These are phyloP conservation scores for Geotrichum fermentans DNA, from an alignment of 1,139 yeast species.

Conservation along the genomic window DNA sequence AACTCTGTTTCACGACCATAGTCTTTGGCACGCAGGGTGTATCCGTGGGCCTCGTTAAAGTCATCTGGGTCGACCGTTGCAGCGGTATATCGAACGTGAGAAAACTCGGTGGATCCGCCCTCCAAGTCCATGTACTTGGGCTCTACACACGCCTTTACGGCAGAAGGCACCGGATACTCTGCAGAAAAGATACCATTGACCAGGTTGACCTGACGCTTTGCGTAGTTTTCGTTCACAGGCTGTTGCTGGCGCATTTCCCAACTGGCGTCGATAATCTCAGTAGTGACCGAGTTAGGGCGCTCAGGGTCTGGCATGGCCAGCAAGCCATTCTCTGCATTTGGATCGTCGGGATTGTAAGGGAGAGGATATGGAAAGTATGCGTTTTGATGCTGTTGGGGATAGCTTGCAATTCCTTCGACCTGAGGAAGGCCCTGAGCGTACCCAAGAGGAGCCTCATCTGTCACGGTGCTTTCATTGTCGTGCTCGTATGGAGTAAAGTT, in stretches of 20 bases:
- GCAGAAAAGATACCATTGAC: conserved; percentile 66
- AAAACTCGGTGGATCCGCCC: conserved; percentile 58
- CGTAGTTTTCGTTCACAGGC: conserved; percentile 51
- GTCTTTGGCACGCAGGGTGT: conserved; percentile 68
- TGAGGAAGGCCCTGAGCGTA: conserved; percentile 11
- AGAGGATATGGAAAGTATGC: conserved; percentile 16
- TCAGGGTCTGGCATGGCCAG: conserved; percentile 18
- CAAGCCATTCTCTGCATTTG: conserved; percentile 21
- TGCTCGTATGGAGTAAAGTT: neutral
- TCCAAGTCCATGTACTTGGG: conserved; percentile 55
- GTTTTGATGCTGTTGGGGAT: neutral
- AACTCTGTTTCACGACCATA: conserved; percentile 81
- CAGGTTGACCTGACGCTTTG: conserved; percentile 59
- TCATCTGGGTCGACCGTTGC: conserved; percentile 80
- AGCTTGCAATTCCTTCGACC: conserved; percentile 11
- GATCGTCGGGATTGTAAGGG: conserved; percentile 15
- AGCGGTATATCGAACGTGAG: conserved; percentile 72
- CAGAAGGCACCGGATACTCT: conserved; percentile 73
- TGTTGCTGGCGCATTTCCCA: conserved; percentile 34
- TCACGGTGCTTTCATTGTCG: neutral
- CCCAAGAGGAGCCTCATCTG: neutral
- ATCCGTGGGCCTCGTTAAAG: conserved; percentile 60
- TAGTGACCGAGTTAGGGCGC: conserved; percentile 5
- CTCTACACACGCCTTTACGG: conserved; percentile 55
- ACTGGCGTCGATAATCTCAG: conserved; percentile 24